Percentiles rank a stretch among this genome's conserved stretches.
Evolutionary conservation across 2,329 filamentous ascomycete genomes (phyloP).

Genomic region (Ophiobolus disseminans): DNA sequence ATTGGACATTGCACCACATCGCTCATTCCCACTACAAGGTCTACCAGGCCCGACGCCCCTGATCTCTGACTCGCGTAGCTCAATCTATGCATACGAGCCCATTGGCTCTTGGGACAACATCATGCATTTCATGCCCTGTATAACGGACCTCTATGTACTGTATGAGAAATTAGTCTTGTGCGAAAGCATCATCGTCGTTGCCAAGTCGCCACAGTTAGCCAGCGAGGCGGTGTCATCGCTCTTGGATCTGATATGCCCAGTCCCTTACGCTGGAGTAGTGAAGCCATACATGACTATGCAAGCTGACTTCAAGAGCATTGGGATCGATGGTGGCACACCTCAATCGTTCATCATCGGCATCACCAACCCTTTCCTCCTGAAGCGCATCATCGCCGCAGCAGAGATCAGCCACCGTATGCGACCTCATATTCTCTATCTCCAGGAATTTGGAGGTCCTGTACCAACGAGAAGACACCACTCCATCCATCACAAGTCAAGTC

Average conservation of each 20-base stretch:
- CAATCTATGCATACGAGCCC: slow-evolving; percentile 52
- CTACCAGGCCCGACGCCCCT: slow-evolving; percentile 39
- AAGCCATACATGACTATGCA: slow-evolving; percentile 55
- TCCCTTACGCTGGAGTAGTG: slow-evolving; percentile 50
- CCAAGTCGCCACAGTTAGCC: slow-evolving; percentile 51
- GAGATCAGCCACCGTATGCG: slow-evolving; percentile 42
- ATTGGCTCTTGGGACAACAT: slow-evolving; percentile 49
- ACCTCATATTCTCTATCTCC: slow-evolving; percentile 50
- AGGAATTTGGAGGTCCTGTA: slow-evolving; percentile 45
- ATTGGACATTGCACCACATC: slow-evolving; percentile 51
- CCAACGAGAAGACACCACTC: slow-evolving; percentile 48
- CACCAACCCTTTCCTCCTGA: slow-evolving; percentile 52
- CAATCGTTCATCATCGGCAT: slow-evolving; percentile 50
- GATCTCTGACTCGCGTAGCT: slow-evolving; percentile 38
- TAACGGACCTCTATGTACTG: slow-evolving; percentile 50
- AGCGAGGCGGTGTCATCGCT: slow-evolving; percentile 51
- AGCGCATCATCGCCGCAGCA: slow-evolving; percentile 46
- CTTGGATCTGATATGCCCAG: slow-evolving; percentile 49
- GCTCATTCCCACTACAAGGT: slow-evolving; percentile 51
- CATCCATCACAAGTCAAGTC: slow-evolving; percentile 44
- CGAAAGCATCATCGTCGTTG: slow-evolving; percentile 50
- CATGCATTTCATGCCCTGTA: slow-evolving; percentile 50
- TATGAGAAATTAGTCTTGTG: slow-evolving; percentile 52
- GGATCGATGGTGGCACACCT: slow-evolving; percentile 49
- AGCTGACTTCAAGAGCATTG: slow-evolving; percentile 50